phyloP scores from a whole-genome alignment of 306 rosid species.

The Spatholobus suberectus region DNA sequence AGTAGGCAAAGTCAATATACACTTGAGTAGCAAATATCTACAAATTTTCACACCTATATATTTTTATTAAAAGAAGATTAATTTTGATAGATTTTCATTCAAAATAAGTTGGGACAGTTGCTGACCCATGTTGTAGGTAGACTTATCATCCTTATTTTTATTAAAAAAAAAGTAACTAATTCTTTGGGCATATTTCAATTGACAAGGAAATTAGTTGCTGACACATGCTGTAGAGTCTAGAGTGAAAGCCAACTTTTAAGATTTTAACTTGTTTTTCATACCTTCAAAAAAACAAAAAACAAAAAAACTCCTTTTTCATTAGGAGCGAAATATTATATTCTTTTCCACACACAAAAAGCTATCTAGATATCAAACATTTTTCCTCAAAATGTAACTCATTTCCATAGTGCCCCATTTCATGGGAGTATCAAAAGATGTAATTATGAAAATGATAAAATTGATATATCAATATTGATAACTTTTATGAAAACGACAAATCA shows the following conservation, averaged over 20 bases:
- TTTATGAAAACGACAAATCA: conserved; percentile 18
- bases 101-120: neutral
- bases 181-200: neutral
- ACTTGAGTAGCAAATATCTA: neutral
- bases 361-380: neutral
- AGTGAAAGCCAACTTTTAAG: neutral
- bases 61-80: neutral
- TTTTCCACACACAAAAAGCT: neutral
- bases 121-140: neutral
- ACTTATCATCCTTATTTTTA: neutral
- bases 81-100: neutral
- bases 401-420: neutral
- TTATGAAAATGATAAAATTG: conserved; percentile 20
- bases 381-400: neutral
- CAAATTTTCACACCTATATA: neutral
- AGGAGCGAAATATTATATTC: neutral
- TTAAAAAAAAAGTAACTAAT: neutral
- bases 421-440: neutral
- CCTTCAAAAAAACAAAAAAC: too few relatives aligned
- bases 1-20: neutral
- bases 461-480: conserved; percentile 21
- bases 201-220: neutral
- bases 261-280: neutral
- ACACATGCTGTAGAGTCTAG: neutral
- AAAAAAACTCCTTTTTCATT: neutral